Base-by-base conservation (phyloP, 2,329 filamentous ascomycete species). In the Aspergillus jensenii region DNA sequence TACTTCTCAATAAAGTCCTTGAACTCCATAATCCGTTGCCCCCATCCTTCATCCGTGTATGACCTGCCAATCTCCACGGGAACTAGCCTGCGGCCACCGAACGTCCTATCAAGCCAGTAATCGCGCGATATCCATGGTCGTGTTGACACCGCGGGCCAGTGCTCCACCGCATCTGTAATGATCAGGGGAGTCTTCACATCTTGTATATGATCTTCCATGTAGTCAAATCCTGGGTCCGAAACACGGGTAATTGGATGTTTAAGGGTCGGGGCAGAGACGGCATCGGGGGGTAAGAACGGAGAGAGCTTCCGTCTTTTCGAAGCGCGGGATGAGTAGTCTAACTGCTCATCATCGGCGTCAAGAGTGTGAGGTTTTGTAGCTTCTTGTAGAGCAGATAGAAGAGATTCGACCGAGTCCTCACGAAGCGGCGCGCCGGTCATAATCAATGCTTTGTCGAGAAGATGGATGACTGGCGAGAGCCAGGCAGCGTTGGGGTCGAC, bases 21-120 rank as follows among this genome's bases (percentile, higher is more conserved):
- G 66, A 98, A 96, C 0, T 84, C 79, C 49, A 96, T 83, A 25
- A 98, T 86, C 55, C 86, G 84, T 73, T 98, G 93, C 0, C 87
- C 87, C 93, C 93, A 97, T 21, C 82, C 88, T 19, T 85, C 83
- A 62, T 96, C 91, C 1, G 91, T 93, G 69, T 98, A 99, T 68
- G 89, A 95, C 47, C 90, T 81, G 0, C 95, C 93, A 2, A 95
- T 74, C 72, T 98, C 93, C 3, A 97, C 84, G 0, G 93, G 93
- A 0, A 98, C 90, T 0, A 96, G 82, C 11, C 95, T 83, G 33
- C 87, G 81, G 0, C 95, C 95, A 3, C 80, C 83, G 37, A 96
- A 85, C 0, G 93, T 97, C 55, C 80, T 82, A 11, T 84, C 81
- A 11, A 91, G 79, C 56, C 96, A 85, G 72, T 97, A 96, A 0